Evolutionary conservation across 2,329 filamentous ascomycete genomes (phyloP), one percentile per base, ranked within the genome.

Genomic region (Mycosphaerella arachidis): DNA sequence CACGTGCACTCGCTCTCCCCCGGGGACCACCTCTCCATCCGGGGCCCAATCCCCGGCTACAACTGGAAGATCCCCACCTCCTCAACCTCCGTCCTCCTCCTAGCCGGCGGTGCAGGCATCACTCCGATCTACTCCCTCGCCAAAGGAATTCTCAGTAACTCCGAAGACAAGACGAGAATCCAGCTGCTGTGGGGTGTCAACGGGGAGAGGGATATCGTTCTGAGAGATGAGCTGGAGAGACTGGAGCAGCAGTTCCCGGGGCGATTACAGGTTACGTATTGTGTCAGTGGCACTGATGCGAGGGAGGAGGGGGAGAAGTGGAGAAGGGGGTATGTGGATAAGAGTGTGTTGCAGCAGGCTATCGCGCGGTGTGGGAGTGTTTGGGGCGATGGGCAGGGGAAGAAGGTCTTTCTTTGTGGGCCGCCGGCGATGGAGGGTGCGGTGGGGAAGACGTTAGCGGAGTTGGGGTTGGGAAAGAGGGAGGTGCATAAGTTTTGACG

Each of bases 91-190:
- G 3, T 91, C n/a, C 82, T 84, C 2, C 78, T 90, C 43, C 82
- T 91, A 48, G 88, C 88, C 0, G 88, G 88, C 48, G 88, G 88
- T 12, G 86, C 86, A 0, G 88, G 88, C 18, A 89, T 91, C 64
- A 90, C 87, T 0, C 88, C 88, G 0, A 81, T 87, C 64, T 89
- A 69, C 62, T 68, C 66, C 29, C 64, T 72, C 6, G 63, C 68
- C 4, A 65, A 64, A 48, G 67, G 65, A 27, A 71, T 71, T 8
- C 67, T 73, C 29, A 75, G 88, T n/a, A 72, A 76, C 48, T 80
- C 85, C 0, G 73, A 78, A 1, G 87, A 90, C 66, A 77, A 76
- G 60, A 90, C 88, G 1, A 79, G 79, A 56, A 78, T 90, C 48
- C 85, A 83, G 0, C 78, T 91, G 0, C 76, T 91, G 0, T 88